Evolutionary conservation across 306 rosid species (phyloP).

Genomic region (Myrica gale): DNA sequence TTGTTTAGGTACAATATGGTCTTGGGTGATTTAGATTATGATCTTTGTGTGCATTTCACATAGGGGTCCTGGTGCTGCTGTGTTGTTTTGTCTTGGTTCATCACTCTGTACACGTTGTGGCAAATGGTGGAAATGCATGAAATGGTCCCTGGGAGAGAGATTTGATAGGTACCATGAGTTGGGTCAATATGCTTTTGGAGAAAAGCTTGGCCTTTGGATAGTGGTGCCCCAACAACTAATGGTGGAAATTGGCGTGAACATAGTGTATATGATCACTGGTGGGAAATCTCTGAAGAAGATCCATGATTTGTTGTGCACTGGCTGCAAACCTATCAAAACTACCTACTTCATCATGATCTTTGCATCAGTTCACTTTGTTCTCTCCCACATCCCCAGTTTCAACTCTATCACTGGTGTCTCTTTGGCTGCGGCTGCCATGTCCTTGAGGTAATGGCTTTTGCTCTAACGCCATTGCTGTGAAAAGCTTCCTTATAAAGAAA

Average conservation of each 20-base stretch:
- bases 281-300: slow-evolving; percentile 41
- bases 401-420: slow-evolving; percentile 44
- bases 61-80: slow-evolving; percentile 44
- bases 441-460: slow-evolving; percentile 27
- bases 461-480: too few species aligned
- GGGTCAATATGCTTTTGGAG: slow-evolving; percentile 42
- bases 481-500: too few species aligned
- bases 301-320: slow-evolving; percentile 23
- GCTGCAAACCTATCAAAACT: slow-evolving; percentile 36
- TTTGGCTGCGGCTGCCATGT: slow-evolving; percentile 43
- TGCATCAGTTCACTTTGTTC: slow-evolving; percentile 35
- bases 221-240: slow-evolving; percentile 47
- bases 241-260: slow-evolving; percentile 34
- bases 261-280: slow-evolving; percentile 48
- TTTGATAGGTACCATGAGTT: slow-evolving; percentile 51
- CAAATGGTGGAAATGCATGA: slow-evolving; percentile 52
- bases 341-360: slow-evolving; percentile 47
- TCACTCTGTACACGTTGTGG: slow-evolving; percentile 46
- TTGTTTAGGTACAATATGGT: too few species aligned
- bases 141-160: slow-evolving; percentile 38
- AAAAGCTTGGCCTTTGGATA: slow-evolving; percentile 38
- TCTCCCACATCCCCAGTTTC: slow-evolving; percentile 46
- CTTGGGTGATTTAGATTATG: background rate
- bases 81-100: slow-evolving; percentile 43
- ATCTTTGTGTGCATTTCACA: background rate